phyloP scores from a whole-genome alignment of 1,139 yeast genomes.

The Sugiyamaella sp. region DNA sequence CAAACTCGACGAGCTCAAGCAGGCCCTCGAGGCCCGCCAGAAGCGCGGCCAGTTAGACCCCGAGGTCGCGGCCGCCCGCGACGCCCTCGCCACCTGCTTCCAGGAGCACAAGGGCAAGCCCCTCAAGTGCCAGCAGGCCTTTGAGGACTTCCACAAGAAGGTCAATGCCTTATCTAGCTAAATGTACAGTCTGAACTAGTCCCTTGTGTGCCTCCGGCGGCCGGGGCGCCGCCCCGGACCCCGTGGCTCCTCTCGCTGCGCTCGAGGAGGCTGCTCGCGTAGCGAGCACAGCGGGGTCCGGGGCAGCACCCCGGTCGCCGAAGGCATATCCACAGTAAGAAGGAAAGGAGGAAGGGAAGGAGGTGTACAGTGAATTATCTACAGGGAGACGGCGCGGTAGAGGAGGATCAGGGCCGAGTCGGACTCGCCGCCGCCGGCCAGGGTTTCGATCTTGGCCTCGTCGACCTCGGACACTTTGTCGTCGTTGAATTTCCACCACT shows the following conservation, averaged over 20 bases:
- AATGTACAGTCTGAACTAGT: background rate
- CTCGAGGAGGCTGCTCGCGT: too few species aligned
- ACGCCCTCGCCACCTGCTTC: slow-evolving; percentile 65
- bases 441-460: slow-evolving; percentile 75
- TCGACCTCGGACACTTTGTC: slow-evolving; percentile 80
- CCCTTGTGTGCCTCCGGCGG: slow-evolving; percentile 4
- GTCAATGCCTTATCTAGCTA: slow-evolving; percentile 22
- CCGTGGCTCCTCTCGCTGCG: background rate
- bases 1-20: slow-evolving; percentile 52
- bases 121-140: slow-evolving; percentile 87
- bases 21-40: slow-evolving; percentile 43
- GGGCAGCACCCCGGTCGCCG: slow-evolving; percentile 12
- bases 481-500: slow-evolving; percentile 96
- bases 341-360: background rate
- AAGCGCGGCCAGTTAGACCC: slow-evolving; percentile 45
- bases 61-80: slow-evolving; percentile 53
- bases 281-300: slow-evolving; percentile 3
- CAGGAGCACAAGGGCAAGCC: slow-evolving; percentile 69
- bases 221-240: slow-evolving; percentile 6
- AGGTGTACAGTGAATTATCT: too few species aligned
- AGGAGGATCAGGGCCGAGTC: slow-evolving; percentile 90
- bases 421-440: slow-evolving; percentile 98
- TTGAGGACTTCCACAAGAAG: slow-evolving; percentile 64
- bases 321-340: slow-evolving; percentile 28
- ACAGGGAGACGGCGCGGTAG: slow-evolving; percentile 45